Percentiles rank a stretch among this genome's conserved stretches.
phyloP scores from a whole-genome alignment of 2,329 filamentous ascomycete genomes.

The Calonectria honghensis region DNA sequence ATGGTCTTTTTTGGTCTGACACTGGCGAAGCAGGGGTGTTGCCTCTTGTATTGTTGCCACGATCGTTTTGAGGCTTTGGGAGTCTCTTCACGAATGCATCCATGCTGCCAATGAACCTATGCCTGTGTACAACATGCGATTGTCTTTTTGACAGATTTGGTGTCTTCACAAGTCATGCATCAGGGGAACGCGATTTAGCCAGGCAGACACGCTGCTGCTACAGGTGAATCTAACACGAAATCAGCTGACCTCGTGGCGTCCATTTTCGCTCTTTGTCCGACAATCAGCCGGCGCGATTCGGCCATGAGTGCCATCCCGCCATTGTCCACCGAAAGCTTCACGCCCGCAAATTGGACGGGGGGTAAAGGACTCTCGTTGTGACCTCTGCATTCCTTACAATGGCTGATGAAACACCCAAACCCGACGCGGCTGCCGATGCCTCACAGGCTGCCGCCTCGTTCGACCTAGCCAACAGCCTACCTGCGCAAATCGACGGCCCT shows the following conservation, averaged over 20 bases:
- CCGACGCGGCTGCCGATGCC: constrained; percentile 47
- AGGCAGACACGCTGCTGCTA: constrained; percentile 43
- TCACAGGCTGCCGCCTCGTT: constrained; percentile 48
- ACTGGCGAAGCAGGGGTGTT: constrained; percentile 39
- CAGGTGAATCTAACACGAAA: constrained; percentile 57
- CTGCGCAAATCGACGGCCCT: constrained; percentile 50
- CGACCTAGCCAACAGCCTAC: constrained; percentile 49
- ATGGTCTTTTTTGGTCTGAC: constrained; percentile 49
- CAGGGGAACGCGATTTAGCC: constrained; percentile 44
- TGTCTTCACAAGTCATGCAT: background rate
- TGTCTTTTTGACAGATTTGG: background rate
- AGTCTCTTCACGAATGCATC: constrained; percentile 62
- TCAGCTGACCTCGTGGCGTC: constrained; percentile 60
- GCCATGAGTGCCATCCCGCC: constrained; percentile 27
- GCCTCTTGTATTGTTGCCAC: constrained; percentile 35
- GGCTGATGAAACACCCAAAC: constrained; percentile 56
- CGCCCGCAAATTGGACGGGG: constrained; percentile 32
- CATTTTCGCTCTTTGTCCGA: constrained; percentile 41
- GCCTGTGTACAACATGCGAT: constrained; percentile 11
- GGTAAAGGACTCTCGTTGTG: background rate
- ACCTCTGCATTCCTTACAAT: constrained; percentile 48
- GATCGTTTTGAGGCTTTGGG: constrained; percentile 47
- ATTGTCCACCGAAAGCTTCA: constrained; percentile 29
- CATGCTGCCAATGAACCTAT: constrained; percentile 55
- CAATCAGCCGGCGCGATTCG: constrained; percentile 52